Evolutionary conservation across 257 asterid species (phyloP), one percentile per base, ranked within the genome.

Genomic region (Solanum boliviense): DNA sequence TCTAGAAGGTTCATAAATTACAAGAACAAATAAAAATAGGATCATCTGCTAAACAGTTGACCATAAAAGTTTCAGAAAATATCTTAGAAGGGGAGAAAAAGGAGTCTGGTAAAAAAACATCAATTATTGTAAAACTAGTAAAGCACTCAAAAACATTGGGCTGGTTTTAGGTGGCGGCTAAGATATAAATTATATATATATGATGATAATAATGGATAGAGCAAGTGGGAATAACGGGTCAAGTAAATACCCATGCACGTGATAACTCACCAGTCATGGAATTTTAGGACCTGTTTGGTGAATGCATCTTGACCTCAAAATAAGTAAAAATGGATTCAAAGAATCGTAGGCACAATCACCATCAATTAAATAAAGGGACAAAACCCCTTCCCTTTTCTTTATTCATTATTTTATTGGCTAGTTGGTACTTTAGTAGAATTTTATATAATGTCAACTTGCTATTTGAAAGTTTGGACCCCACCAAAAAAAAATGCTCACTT

Each of bases 391-490:
- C 39, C 32, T 46, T 81, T 18, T 1, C 62, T 56, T 56, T 56
- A 56, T 18, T 56, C n/a, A 48, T 29, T 81, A 81, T 48, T 48
- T 48, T 81, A 81, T 29, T 81, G 70, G 85, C 85, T 29, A 85
- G 62, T 39, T 85, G 62, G 70, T 7, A 76, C 86, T 32, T 75
- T 84, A 44, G 5, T 84, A 44, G 32, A 60, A 48, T 32, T 46
- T 6, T 88, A 31, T 70, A 73, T 68, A 82, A 52, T 86, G 87
- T 84, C 93, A 86, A 89, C 89, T 91, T 86, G 91, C 88, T 78
- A 73, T 29, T 79, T 38, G 5, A 48, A 36, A 71, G 87, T 82
- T 72, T 83, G 38, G 44, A 70, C 84, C 89, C 84, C 86, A 35
- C 44, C 58, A 87, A 84, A 31, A 31, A 79, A 44, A 70, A 74